Evolutionary conservation across 106 monocot species (phyloP).

Genomic region (Vanilla planifolia): DNA sequence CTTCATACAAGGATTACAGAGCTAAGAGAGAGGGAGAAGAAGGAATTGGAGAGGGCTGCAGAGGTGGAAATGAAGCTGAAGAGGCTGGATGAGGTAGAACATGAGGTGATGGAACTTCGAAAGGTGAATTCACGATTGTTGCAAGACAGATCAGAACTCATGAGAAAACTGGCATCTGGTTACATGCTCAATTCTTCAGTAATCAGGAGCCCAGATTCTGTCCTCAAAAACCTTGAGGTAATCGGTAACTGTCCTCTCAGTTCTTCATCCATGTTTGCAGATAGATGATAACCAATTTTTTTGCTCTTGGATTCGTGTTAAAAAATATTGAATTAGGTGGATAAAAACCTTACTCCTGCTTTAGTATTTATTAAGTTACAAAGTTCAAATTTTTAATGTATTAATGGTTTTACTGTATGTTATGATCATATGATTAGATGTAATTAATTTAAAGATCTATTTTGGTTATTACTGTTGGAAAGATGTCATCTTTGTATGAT

Average conservation of each 20-base stretch:
- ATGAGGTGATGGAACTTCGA: conserved; percentile 31
- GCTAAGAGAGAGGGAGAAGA: conserved; percentile 19
- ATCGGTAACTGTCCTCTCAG: neutral
- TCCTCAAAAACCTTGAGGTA: conserved; percentile 38
- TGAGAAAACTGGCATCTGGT: conserved; percentile 29
- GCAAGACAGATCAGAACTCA: conserved; percentile 48
- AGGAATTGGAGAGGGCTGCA: conserved; percentile 16
- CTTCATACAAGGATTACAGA: conserved; percentile 30
- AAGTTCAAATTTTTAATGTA: too few relatives aligned
- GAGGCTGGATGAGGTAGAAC: conserved; percentile 41
- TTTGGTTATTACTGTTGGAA: too few relatives aligned
- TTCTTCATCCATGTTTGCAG: neutral
- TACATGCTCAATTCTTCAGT: neutral
- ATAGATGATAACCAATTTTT: too few relatives aligned
- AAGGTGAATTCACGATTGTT: conserved; percentile 42
- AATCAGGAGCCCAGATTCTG: neutral
- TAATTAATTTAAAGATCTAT: too few relatives aligned
- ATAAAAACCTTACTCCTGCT: too few relatives aligned
- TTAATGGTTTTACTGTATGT: too few relatives aligned
- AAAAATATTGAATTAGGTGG: too few relatives aligned
- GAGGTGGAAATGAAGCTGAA: conserved; percentile 30
- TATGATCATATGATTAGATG: too few relatives aligned
- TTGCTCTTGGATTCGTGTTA: too few relatives aligned
- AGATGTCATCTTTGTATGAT: too few relatives aligned
- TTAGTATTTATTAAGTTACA: too few relatives aligned